A percentile compares a stretch with the other conserved stretches of the same genome.
Evolutionary conservation across 768 basidiomycete genomes (phyloP).

Genomic region (Lactarius evosmus): DNA sequence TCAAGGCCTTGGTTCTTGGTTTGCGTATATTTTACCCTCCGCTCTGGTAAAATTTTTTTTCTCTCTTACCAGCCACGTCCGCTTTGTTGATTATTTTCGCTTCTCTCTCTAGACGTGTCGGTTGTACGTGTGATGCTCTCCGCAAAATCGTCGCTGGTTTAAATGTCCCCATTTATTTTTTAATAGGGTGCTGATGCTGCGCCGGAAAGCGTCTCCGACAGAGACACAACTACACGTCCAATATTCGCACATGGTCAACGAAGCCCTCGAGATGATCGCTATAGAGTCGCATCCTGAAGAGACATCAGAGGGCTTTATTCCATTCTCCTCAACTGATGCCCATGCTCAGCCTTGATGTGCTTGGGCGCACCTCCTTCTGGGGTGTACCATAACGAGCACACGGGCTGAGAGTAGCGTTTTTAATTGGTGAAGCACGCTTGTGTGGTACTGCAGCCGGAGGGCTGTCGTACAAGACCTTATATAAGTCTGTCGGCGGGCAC

Average conservation of each 20-base stretch:
- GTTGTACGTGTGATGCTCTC: conserved; percentile 10
- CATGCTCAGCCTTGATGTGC: conserved; percentile 1
- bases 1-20: conserved; percentile 25
- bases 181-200: conserved; percentile 27
- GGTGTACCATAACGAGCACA: neutral
- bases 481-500: neutral
- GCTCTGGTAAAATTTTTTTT: conserved; percentile 18
- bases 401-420: neutral
- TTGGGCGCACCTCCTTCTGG: neutral
- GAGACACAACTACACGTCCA: conserved; percentile 14
- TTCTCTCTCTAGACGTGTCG: conserved; percentile 16
- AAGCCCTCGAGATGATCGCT: conserved; percentile 22
- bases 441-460: conserved; percentile 9
- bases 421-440: neutral
- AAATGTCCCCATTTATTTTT: neutral
- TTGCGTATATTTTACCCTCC: conserved; percentile 24
- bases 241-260: conserved; percentile 13
- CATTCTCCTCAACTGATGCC: neutral
- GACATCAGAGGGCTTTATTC: neutral
- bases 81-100: neutral
- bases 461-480: neutral
- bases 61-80: neutral
- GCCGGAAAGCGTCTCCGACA: conserved; percentile 22
- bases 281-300: neutral
- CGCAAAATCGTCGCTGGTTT: neutral